Conservation (phyloP, 495 filamentous ascomycete genomes). For the Neurospora sp. region DNA sequence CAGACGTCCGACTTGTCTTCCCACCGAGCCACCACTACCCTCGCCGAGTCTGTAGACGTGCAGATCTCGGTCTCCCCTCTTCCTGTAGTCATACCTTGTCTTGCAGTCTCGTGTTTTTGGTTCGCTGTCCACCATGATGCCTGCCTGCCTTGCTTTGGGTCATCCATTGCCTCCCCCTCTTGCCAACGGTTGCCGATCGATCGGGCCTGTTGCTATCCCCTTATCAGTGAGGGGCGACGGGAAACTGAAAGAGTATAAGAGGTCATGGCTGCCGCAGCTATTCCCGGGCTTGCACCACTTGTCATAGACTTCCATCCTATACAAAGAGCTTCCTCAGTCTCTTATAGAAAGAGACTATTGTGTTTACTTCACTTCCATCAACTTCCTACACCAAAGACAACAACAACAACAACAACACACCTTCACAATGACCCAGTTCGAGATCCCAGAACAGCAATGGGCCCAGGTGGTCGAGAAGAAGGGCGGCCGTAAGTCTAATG, state of each 20-base stretch:
- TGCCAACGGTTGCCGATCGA: background rate
- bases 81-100: background rate
- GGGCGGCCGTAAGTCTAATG: slow-evolving; percentile 47
- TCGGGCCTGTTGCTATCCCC: background rate
- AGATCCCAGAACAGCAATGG: slow-evolving; percentile 70
- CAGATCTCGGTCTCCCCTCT: slow-evolving; percentile 3
- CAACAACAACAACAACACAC: background rate
- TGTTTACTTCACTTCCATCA: background rate
- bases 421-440: slow-evolving; percentile 18
- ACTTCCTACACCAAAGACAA: background rate
- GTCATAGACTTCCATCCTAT: background rate
- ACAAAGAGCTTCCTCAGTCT: background rate
- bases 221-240: background rate
- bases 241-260: background rate
- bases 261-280: background rate
- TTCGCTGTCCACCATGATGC: background rate
- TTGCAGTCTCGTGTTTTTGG: slow-evolving; percentile 2
- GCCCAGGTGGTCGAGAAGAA: slow-evolving; percentile 76
- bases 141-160: background rate
- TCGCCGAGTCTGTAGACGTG: background rate
- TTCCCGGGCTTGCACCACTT: background rate
- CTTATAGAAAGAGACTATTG: background rate
- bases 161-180: background rate
- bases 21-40: background rate
- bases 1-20: background rate